Conservation (phyloP, 768 basidiomycete species). For the Tylopilus vinaceipallidus region DNA sequence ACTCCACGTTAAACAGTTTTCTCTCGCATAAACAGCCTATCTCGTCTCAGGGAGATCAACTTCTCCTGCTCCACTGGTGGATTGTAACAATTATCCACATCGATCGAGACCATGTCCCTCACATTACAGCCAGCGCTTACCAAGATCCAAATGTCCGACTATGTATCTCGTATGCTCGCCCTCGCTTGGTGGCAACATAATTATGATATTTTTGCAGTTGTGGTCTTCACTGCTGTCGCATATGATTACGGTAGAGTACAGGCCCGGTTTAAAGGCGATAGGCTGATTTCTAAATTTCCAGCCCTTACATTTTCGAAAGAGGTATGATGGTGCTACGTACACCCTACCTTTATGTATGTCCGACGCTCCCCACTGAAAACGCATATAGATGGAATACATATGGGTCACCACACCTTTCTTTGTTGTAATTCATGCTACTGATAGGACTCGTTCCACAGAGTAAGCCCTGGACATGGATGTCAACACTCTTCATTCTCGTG, state of each 20-base stretch:
- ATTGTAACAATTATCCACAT: no score
- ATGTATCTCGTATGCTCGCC: neutral
- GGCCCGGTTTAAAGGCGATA: neutral
- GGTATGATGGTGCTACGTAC: neutral
- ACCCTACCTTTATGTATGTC: rapidly evolving
- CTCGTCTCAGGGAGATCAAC: no score
- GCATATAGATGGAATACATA: constrained; percentile 7
- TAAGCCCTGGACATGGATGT: constrained; percentile 7
- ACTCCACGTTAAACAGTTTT: no score
- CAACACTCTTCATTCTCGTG: constrained; percentile 9
- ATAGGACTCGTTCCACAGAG: no score
- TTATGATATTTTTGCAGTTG: neutral
- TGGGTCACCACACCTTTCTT: neutral
- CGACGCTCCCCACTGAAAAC: neutral
- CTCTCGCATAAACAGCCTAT: no score
- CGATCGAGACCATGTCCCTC: no score
- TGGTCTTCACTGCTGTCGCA: neutral
- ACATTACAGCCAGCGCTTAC: no score
- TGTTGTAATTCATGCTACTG: neutral
- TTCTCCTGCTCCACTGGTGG: no score
- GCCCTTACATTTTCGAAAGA: constrained; percentile 9
- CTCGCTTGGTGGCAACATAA: neutral
- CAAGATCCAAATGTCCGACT: no score
- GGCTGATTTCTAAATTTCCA: neutral
- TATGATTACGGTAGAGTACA: constrained; percentile 14